These are phyloP conservation scores for Cercospora beticola DNA, from an alignment of 2,329 filamentous ascomycete species.

Conservation along the genomic window DNA sequence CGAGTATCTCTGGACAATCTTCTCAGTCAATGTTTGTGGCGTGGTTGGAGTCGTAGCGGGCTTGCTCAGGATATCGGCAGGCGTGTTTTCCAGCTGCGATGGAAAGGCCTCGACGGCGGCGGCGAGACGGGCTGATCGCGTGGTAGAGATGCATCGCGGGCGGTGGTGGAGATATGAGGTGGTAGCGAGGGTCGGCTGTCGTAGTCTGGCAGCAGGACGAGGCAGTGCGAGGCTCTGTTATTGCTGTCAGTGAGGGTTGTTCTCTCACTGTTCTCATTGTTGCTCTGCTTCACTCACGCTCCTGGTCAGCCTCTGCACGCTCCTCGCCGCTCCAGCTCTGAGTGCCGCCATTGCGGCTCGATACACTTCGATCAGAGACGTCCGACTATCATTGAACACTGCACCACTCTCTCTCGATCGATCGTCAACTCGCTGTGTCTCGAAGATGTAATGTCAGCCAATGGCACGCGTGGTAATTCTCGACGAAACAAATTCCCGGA, in stretches of 20 bases:
- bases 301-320: constrained; percentile 25
- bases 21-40: constrained; percentile 84
- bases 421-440: background rate
- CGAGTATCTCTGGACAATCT: constrained; percentile 82
- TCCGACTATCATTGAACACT: background rate
- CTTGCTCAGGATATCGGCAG: constrained; percentile 69
- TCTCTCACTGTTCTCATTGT: background rate
- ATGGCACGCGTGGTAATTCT: constrained; percentile 21
- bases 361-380: background rate
- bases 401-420: background rate
- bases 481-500: constrained; percentile 1
- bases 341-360: constrained; percentile 22
- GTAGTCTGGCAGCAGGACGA: constrained; percentile 10
- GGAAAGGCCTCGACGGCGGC: constrained; percentile 58
- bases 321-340: constrained; percentile 23
- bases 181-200: constrained; percentile 6
- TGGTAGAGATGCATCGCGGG: constrained; percentile 32
- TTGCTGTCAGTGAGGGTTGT: background rate
- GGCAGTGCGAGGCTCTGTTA: constrained; percentile 14
- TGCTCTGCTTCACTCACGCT: constrained; percentile 19
- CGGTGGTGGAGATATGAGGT: constrained; percentile 27
- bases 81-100: constrained; percentile 60
- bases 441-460: constrained; percentile 12
- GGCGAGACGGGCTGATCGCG: constrained; percentile 28
- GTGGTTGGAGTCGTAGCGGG: constrained; percentile 51